Percentiles rank a stretch among this genome's conserved stretches.
Conservation (phyloP, 768 basidiomycete genomes). For the Tylopilus sp. region DNA sequence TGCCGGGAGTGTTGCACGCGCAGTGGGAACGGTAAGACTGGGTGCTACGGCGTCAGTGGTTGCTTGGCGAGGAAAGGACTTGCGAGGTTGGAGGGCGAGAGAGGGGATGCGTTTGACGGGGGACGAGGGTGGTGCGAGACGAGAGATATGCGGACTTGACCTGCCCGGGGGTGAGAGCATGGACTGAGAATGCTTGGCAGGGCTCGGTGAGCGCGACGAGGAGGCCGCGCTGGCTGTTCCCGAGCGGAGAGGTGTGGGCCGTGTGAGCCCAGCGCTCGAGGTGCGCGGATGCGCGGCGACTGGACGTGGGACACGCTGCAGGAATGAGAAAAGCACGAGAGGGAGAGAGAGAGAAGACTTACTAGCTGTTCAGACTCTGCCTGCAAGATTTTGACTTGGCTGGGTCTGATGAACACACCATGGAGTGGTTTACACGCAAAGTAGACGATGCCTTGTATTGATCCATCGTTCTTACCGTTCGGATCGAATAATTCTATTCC, state of each 20-base stretch:
- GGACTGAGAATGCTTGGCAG: slow-evolving; percentile 41
- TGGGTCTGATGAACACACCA: slow-evolving; percentile 88
- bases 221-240: slow-evolving; percentile 29
- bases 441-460: slow-evolving; percentile 73
- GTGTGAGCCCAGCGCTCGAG: slow-evolving; percentile 46
- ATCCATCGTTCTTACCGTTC: slow-evolving; percentile 95
- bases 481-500: slow-evolving; percentile 84
- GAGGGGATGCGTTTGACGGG: slow-evolving; percentile 56
- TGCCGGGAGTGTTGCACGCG: slow-evolving; percentile 23
- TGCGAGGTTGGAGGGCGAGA: slow-evolving; percentile 46
- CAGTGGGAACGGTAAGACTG: slow-evolving; percentile 24
- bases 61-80: slow-evolving; percentile 45
- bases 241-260: slow-evolving; percentile 39
- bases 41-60: slow-evolving; percentile 34
- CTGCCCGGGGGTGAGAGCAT: slow-evolving; percentile 30
- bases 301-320: slow-evolving; percentile 33
- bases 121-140: slow-evolving; percentile 39
- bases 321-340: background rate
- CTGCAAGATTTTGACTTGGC: slow-evolving; percentile 71
- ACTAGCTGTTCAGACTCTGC: slow-evolving; percentile 23
- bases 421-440: slow-evolving; percentile 73
- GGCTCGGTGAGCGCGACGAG: slow-evolving; percentile 66
- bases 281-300: slow-evolving; percentile 57
- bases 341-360: no score
- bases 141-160: slow-evolving; percentile 13